A percentile compares a stretch with the other conserved stretches of the same genome.
Evolutionary conservation across 2,329 filamentous ascomycete genomes (phyloP).

Genomic region (Alternaria metachromatica): DNA sequence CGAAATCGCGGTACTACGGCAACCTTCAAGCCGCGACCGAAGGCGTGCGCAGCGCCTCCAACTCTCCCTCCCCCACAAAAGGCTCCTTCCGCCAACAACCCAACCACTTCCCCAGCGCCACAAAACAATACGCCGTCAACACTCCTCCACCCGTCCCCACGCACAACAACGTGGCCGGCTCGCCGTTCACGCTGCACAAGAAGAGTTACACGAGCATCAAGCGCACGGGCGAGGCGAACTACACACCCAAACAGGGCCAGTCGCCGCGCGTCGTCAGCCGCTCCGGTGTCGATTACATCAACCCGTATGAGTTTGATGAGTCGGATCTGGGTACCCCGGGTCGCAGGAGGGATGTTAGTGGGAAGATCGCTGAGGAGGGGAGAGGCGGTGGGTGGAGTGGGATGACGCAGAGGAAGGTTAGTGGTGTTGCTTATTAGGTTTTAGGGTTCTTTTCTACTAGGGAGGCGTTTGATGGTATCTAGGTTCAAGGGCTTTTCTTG

Average conservation of each 20-base stretch:
- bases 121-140: constrained; percentile 42
- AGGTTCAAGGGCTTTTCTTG: background rate
- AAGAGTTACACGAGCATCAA: constrained; percentile 41
- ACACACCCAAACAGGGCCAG: constrained; percentile 35
- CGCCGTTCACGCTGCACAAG: constrained; percentile 43
- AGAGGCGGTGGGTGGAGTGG: constrained; percentile 51
- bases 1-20: constrained; percentile 56
- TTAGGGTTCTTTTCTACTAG: background rate
- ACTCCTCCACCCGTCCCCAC: constrained; percentile 17
- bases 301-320: constrained; percentile 42
- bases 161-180: constrained; percentile 15
- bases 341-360: constrained; percentile 66
- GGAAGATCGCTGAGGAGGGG: constrained; percentile 76
- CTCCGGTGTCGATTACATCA: constrained; percentile 55
- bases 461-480: background rate
- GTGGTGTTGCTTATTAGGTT: constrained; percentile 33
- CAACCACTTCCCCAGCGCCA: constrained; percentile 34
- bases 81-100: constrained; percentile 21
- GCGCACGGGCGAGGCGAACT: constrained; percentile 41
- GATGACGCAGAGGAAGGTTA: constrained; percentile 51
- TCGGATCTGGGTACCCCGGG: constrained; percentile 41
- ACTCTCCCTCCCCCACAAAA: constrained; percentile 35
- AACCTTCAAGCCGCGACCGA: constrained; percentile 54
- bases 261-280: constrained; percentile 56
- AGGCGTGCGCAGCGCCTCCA: constrained; percentile 41